Percentiles rank a stretch among this genome's conserved stretches.
These are phyloP conservation scores for Peronospora destructor DNA, from an alignment of 352 stramenopile species.

Conservation along the genomic window DNA sequence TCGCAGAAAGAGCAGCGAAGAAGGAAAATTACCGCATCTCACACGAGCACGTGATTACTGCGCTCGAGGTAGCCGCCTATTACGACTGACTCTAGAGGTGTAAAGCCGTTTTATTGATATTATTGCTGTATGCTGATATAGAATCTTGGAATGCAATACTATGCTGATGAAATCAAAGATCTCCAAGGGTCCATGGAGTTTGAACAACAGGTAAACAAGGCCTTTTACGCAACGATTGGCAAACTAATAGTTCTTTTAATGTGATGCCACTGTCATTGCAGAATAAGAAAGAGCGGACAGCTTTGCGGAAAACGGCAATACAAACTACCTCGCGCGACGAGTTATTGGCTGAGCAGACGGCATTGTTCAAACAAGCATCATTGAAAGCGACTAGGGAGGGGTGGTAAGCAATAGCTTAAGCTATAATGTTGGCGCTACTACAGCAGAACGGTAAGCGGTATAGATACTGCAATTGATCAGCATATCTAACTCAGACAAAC, in stretches of 20 bases:
- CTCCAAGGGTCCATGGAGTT: slow-evolving; percentile 25
- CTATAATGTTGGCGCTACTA: background rate
- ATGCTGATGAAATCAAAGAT: slow-evolving; percentile 28
- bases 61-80: slow-evolving; percentile 38
- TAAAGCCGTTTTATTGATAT: slow-evolving; percentile 1
- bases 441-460: slow-evolving; percentile 1
- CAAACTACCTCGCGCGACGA: slow-evolving; percentile 41
- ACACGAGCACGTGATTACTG: slow-evolving; percentile 45
- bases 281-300: slow-evolving; percentile 42
- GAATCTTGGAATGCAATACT: slow-evolving; percentile 34
- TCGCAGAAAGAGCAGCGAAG: slow-evolving; percentile 40
- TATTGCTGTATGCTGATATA: slow-evolving; percentile 7
- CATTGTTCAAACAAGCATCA: slow-evolving; percentile 64
- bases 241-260: background rate
- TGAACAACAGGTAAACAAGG: slow-evolving; percentile 27
- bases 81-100: background rate
- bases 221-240: background rate
- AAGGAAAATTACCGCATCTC: slow-evolving; percentile 70
- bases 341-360: slow-evolving; percentile 62
- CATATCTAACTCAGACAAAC: background rate
- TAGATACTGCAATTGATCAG: background rate
- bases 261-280: slow-evolving; percentile 6
- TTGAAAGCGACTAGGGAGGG: slow-evolving; percentile 51
- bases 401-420: slow-evolving; percentile 32
- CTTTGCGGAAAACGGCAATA: slow-evolving; percentile 29